Evolutionary conservation across 148 eudicot species (phyloP).

Genomic region (Diospyros lotus): DNA sequence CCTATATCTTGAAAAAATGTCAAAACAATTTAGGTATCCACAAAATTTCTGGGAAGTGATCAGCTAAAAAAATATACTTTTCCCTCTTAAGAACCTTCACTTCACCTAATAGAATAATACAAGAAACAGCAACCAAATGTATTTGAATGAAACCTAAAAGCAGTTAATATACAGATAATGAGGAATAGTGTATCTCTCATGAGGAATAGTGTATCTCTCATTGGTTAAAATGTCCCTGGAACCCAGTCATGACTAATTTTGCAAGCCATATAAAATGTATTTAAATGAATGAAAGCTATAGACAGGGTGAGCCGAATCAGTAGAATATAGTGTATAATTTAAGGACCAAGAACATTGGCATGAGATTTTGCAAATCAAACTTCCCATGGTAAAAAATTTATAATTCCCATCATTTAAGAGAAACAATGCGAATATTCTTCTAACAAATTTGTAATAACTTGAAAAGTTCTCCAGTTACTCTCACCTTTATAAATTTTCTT

Average conservation of each 20-base stretch:
- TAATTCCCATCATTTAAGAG: not conserved
- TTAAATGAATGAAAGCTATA: conserved; percentile 1
- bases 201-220: not conserved
- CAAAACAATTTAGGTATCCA: not conserved
- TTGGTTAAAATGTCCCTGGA: not conserved
- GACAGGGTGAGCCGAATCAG: not conserved
- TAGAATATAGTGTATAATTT: not conserved
- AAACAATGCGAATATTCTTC: not conserved
- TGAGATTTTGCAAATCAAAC: too few relatives aligned
- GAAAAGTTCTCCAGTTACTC: not conserved
- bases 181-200: not conserved
- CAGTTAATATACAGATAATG: not conserved
- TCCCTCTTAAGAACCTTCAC: not conserved
- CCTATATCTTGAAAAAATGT: conserved; percentile 37
- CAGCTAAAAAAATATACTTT: not conserved
- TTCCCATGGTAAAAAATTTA: too few relatives aligned
- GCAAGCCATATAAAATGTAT: not conserved
- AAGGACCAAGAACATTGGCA: too few relatives aligned
- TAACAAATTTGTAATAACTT: not conserved
- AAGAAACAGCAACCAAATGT: not conserved
- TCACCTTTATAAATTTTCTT: conserved; percentile 84
- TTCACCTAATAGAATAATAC: not conserved
- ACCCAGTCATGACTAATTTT: not conserved
- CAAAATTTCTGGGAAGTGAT: not conserved
- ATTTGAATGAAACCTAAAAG: not conserved